A percentile compares a stretch with the other conserved stretches of the same genome.
phyloP scores from a whole-genome alignment of 257 asterid species.

The Solanum dulcamara region DNA sequence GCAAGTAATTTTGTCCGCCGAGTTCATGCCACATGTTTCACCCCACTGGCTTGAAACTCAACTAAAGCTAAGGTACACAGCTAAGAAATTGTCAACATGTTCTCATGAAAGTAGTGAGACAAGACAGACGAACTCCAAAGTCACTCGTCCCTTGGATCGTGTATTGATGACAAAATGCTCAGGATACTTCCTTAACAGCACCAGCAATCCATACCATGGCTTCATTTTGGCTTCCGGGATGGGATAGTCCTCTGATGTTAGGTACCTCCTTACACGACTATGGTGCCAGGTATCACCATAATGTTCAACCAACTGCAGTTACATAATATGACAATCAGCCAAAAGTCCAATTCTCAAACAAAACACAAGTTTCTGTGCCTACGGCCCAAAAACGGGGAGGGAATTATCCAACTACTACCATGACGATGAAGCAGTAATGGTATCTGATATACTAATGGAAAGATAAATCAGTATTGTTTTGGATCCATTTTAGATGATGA shows the following conservation, averaged over 20 bases:
- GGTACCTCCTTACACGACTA: constrained; percentile 71
- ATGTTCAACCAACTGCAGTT: constrained; percentile 60
- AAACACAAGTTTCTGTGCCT: not conserved
- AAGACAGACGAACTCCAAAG: constrained; percentile 74
- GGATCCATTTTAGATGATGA: not conserved
- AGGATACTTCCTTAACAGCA: constrained; percentile 72
- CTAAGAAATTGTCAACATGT: not conserved
- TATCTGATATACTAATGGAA: not conserved
- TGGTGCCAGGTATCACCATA: constrained; percentile 75
- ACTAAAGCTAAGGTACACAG: not conserved
- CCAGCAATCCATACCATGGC: constrained; percentile 88
- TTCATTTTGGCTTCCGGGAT: constrained; percentile 57
- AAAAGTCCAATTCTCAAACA: not conserved
- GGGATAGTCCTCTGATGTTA: constrained; percentile 61
- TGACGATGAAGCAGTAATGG: not conserved
- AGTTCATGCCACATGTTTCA: not conserved
- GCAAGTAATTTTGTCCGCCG: not conserved
- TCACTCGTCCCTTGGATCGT: constrained; percentile 65
- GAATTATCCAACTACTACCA: not conserved
- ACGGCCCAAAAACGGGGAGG: not conserved
- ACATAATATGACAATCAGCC: not conserved
- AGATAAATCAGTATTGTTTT: not conserved
- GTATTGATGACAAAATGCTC: constrained; percentile 93
- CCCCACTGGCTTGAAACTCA: not conserved
- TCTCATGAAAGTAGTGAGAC: constrained; percentile 71